A percentile compares a stretch with the other conserved stretches of the same genome.
phyloP scores from a whole-genome alignment of 1,139 yeast species.

The Scheffersomyces segobiensis region DNA sequence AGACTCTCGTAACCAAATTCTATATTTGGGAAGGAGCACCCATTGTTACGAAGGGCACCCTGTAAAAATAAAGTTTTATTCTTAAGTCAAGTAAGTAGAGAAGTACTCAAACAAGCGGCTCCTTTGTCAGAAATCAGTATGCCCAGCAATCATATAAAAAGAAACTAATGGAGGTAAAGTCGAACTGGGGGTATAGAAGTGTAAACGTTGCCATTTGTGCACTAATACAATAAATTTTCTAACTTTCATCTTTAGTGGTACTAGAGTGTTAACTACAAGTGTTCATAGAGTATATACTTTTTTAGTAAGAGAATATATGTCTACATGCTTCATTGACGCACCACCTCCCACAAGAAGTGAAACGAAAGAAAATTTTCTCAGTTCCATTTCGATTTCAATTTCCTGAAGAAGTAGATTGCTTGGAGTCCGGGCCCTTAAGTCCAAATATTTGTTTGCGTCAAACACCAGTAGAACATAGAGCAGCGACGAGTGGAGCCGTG shows the following conservation, averaged over 20 bases:
- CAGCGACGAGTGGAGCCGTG: background rate
- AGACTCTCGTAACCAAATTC: background rate
- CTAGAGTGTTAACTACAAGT: background rate
- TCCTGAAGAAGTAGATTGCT: too few species aligned
- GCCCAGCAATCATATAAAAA: background rate
- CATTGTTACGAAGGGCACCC: background rate
- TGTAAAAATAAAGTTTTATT: background rate
- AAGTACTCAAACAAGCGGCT: background rate
- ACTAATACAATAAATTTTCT: background rate
- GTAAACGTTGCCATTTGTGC: background rate
- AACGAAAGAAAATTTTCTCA: background rate
- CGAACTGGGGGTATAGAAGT: background rate
- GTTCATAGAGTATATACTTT: background rate
- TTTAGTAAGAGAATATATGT: background rate
- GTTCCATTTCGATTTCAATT: background rate
- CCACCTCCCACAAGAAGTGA: background rate
- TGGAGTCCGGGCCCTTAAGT: background rate
- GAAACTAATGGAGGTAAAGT: background rate
- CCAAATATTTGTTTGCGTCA: background rate
- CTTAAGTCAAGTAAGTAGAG: background rate
- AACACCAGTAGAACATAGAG: too few species aligned
- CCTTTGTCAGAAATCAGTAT: background rate
- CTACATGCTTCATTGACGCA: too few species aligned
- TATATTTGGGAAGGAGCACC: background rate
- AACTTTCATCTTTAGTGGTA: background rate